A percentile compares a stretch with the other conserved stretches of the same genome.
Conservation (phyloP, 305 asterid genomes). For the Solanum chacoense region DNA sequence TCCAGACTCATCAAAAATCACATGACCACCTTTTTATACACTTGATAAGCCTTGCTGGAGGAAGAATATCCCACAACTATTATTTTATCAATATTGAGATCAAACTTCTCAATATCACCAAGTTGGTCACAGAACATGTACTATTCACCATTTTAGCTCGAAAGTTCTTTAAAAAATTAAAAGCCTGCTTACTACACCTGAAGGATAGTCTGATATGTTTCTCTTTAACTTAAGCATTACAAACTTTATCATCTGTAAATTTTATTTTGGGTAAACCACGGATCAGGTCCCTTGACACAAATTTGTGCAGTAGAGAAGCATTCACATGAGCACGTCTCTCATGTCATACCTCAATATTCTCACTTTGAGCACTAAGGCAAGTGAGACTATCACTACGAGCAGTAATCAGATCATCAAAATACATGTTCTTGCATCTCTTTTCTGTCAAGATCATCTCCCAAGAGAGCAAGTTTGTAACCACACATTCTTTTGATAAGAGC, state of each 20-base stretch:
- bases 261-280: not conserved
- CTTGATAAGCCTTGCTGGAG: too few species aligned
- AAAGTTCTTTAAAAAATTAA: too few species aligned
- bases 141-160: not conserved
- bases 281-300: not conserved
- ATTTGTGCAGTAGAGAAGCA: not conserved
- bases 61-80: too few species aligned
- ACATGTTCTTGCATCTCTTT: not conserved
- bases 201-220: not conserved
- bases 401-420: not conserved
- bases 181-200: not conserved
- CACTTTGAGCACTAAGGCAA: not conserved
- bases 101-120: too few species aligned
- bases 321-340: not conserved
- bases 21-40: too few species aligned
- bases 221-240: not conserved
- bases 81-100: too few species aligned
- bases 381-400: not conserved
- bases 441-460: not conserved
- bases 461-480: not conserved
- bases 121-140: not conserved
- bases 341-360: not conserved
- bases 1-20: too few species aligned
- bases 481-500: not conserved
- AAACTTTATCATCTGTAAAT: not conserved